Percentiles rank a stretch among this genome's conserved stretches.
Evolutionary conservation across 768 basidiomycete species (phyloP).

Genomic region (Porpolomopsis calyptriformis): DNA sequence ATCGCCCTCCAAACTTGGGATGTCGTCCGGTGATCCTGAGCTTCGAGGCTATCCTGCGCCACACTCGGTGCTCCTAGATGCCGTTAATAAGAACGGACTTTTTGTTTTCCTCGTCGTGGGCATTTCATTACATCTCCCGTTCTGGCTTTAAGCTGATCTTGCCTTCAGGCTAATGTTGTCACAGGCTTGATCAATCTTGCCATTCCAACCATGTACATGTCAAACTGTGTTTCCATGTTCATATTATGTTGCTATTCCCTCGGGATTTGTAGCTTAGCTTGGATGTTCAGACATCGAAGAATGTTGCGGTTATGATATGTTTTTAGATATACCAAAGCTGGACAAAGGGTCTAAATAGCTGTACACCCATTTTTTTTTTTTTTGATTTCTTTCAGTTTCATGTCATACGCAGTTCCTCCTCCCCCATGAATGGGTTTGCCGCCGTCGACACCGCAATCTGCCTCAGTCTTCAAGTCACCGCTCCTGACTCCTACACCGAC

Average conservation of each 20-base stretch:
- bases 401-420: no score
- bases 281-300: constrained; percentile 29
- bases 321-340: no score
- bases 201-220: constrained; percentile 71
- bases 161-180: constrained; percentile 65
- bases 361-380: no score
- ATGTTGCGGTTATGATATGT: constrained; percentile 10
- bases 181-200: constrained; percentile 81
- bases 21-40: constrained; percentile 5
- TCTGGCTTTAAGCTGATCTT: background rate
- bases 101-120: constrained; percentile 72
- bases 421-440: no score
- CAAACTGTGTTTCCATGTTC: constrained; percentile 43
- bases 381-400: background rate
- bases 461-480: no score
- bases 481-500: no score
- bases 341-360: no score
- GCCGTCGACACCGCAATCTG: no score
- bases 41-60: constrained; percentile 10
- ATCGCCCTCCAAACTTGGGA: constrained; percentile 22
- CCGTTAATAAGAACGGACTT: constrained; percentile 75
- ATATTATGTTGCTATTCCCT: constrained; percentile 55
- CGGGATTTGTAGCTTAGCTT: constrained; percentile 50
- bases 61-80: constrained; percentile 54
- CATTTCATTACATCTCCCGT: constrained; percentile 9